phyloP scores from a whole-genome alignment of 441 rosid genomes.

The Pelargonium hybrid region DNA sequence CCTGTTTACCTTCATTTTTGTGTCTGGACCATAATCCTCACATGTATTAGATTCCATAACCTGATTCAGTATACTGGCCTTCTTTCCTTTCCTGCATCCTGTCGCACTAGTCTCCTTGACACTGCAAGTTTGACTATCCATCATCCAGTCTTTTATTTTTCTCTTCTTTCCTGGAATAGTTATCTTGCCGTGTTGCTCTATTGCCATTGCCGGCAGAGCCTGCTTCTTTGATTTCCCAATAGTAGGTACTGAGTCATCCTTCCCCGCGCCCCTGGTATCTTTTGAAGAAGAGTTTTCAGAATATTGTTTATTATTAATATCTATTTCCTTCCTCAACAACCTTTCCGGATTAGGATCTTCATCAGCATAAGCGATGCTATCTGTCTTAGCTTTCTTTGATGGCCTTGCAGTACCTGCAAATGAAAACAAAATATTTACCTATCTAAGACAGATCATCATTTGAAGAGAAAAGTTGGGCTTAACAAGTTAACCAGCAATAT shows the following conservation, averaged over 20 bases:
- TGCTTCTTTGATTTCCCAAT: slow-evolving; percentile 4
- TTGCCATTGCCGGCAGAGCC: neutral
- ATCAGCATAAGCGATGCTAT: neutral
- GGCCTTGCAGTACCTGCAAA: slow-evolving; percentile 1
- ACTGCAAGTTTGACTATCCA: neutral
- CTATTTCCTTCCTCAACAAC: neutral
- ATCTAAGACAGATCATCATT: neutral
- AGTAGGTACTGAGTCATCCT: slow-evolving; percentile 1
- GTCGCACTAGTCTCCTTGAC: slow-evolving; percentile 2
- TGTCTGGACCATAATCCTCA: neutral
- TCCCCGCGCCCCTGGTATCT: neutral
- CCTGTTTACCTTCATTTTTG: neutral
- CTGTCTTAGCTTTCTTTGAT: slow-evolving; percentile 5
- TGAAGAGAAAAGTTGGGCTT: neutral
- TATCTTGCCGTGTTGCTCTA: slow-evolving; percentile 1
- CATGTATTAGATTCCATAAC: slow-evolving; percentile 3
- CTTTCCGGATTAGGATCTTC: slow-evolving; percentile 1
- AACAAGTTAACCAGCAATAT: neutral
- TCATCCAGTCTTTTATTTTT: neutral
- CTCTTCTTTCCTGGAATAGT: slow-evolving; percentile 7
- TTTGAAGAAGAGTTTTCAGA: neutral
- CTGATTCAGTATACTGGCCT: neutral
- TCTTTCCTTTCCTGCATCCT: slow-evolving; percentile 2
- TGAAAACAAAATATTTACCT: neutral
- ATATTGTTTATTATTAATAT: neutral